Conservation (phyloP, 176 grass and related monocot genomes). For the Avena atlantica region DNA sequence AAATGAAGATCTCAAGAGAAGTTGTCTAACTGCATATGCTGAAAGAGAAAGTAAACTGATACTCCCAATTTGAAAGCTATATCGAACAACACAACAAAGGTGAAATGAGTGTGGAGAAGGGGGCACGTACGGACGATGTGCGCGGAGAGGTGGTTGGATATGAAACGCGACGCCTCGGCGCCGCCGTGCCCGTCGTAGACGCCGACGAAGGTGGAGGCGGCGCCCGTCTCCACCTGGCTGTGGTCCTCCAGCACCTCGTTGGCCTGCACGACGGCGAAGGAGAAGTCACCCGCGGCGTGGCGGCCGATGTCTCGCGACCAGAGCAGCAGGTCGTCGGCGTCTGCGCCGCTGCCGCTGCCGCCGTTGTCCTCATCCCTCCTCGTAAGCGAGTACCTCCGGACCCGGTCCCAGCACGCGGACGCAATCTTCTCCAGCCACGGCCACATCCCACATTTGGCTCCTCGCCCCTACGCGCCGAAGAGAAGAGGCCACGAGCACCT, state of each 20-base stretch:
- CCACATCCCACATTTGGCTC: constrained; percentile 92
- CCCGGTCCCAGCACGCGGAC: constrained; percentile 85
- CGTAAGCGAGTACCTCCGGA: constrained; percentile 82
- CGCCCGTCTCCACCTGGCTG: constrained; percentile 89
- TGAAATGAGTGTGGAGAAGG: not conserved
- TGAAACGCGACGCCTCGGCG: constrained; percentile 89
- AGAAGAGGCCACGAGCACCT: not conserved
- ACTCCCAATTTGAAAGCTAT: not conserved
- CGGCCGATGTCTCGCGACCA: constrained; percentile 84
- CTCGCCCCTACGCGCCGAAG: not conserved
- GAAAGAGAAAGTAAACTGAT: not conserved
- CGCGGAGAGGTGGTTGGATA: constrained; percentile 80
- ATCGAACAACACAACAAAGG: not conserved
- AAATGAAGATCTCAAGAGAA: not conserved
- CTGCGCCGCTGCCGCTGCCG: constrained; percentile 39
- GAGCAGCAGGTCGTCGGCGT: constrained; percentile 60
- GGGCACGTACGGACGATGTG: constrained; percentile 86
- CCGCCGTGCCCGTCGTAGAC: constrained; percentile 98
- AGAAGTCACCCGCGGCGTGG: constrained; percentile 86
- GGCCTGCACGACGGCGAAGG: constrained; percentile 94
- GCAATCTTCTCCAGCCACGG: constrained; percentile 86
- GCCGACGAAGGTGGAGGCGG: constrained; percentile 76
- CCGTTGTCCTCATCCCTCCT: constrained; percentile 76
- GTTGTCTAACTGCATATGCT: not conserved
- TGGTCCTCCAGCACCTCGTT: constrained; percentile 96